Percentiles rank a stretch among this genome's conserved stretches.
Conservation (phyloP, 2,329 filamentous ascomycete species). For the Stemphylium vesicarium region DNA sequence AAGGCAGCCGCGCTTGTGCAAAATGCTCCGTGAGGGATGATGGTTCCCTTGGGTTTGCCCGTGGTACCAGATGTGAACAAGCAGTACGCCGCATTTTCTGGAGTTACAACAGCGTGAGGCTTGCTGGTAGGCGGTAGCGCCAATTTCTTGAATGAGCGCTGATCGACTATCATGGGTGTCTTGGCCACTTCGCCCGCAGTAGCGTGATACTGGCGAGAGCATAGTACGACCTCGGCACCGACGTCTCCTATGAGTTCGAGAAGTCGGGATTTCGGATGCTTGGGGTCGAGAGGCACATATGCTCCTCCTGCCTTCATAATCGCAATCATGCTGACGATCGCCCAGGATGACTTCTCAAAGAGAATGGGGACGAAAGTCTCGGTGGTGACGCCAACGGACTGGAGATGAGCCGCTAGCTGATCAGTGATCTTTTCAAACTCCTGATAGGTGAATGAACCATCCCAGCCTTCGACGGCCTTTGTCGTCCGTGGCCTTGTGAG, state of each 20-base stretch:
- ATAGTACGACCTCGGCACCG: constrained; percentile 36
- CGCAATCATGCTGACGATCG: constrained; percentile 43
- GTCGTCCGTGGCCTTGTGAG: constrained; percentile 34
- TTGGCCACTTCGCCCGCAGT: constrained; percentile 33
- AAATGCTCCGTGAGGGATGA: constrained; percentile 67
- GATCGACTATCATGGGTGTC: constrained; percentile 40
- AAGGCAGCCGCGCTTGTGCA: constrained; percentile 53
- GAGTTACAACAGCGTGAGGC: constrained; percentile 45
- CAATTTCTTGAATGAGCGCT: constrained; percentile 49
- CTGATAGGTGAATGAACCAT: constrained; percentile 41
- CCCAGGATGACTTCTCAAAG: constrained; percentile 46
- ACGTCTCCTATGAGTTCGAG: constrained; percentile 43
- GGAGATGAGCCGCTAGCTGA: constrained; percentile 34
- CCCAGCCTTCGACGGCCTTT: constrained; percentile 41
- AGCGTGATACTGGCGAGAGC: constrained; percentile 28
- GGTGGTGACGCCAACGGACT: constrained; percentile 31
- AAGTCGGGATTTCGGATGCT: constrained; percentile 46
- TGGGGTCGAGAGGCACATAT: constrained; percentile 49
- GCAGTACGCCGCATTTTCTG: constrained; percentile 63
- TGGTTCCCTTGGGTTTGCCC: constrained; percentile 63
- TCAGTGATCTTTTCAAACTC: constrained; percentile 42
- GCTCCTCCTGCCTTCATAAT: constrained; percentile 49
- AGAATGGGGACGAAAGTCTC: constrained; percentile 45
- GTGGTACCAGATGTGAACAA: constrained; percentile 60
- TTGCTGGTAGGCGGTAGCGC: constrained; percentile 44